These are phyloP conservation scores for Syncephalastrum sp. DNA, from an alignment of 371 early-diverging fungal genomes.

Conservation along the genomic window DNA sequence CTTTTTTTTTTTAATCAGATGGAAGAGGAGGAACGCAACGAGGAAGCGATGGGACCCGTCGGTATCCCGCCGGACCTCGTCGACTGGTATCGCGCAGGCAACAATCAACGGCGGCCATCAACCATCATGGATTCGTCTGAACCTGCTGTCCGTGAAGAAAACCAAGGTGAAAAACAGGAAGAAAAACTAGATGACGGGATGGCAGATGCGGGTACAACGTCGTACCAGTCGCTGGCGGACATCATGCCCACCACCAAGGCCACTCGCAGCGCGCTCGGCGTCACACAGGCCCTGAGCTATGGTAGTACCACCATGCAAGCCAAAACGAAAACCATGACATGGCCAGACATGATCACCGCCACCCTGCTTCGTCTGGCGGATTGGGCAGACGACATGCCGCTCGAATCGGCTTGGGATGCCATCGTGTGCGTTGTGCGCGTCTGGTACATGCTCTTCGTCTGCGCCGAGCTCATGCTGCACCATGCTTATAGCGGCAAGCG, in stretches of 20 bases:
- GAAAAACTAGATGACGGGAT: too few species aligned
- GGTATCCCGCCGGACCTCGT: constrained; percentile 13
- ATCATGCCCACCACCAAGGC: constrained; percentile 9
- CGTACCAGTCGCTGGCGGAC: constrained; percentile 18
- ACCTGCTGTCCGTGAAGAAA: too few species aligned
- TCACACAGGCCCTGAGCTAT: too few species aligned
- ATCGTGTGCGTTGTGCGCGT: constrained; percentile 14
- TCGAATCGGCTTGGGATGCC: not conserved
- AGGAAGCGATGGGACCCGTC: not conserved
- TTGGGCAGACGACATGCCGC: too few species aligned
- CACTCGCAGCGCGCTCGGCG: not conserved
- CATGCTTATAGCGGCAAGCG: too few species aligned
- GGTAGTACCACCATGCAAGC: too few species aligned
- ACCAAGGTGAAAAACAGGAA: not conserved
- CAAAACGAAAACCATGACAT: too few species aligned
- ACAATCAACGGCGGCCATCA: not conserved
- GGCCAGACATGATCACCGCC: too few species aligned
- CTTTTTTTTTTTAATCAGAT: constrained; percentile 7
- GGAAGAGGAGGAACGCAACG: too few species aligned
- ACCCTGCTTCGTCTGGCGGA: too few species aligned
- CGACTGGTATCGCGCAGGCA: constrained; percentile 17
- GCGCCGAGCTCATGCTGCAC: constrained; percentile 9
- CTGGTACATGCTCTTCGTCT: constrained; percentile 19
- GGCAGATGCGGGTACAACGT: not conserved
- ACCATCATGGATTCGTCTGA: constrained; percentile 1